These are phyloP conservation scores for Aspergillus cejpii DNA, from an alignment of 2,329 filamentous ascomycete genomes.

Conservation along the genomic window DNA sequence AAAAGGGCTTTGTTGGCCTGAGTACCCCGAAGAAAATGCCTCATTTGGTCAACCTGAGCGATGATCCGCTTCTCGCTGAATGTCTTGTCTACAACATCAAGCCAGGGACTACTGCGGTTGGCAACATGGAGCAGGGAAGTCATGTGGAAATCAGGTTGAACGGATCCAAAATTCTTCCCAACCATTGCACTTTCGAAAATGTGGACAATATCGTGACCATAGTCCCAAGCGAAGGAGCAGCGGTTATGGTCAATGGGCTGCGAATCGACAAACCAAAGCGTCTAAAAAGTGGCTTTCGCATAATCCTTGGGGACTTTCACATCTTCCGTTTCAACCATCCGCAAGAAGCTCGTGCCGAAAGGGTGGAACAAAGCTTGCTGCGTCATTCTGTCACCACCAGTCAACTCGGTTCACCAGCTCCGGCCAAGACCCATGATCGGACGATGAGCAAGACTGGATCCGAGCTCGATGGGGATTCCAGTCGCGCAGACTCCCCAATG, in stretches of 20 bases:
- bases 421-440: conserved; percentile 64
- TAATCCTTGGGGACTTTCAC: conserved; percentile 96
- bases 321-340: conserved; percentile 99
- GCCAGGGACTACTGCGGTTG: conserved; percentile 86
- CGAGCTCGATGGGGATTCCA: conserved; percentile 65
- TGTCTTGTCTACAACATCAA: conserved; percentile 98
- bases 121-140: conserved; percentile 80
- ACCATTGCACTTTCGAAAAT: conserved; percentile 94
- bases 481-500: conserved; percentile 72
- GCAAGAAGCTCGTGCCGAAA: conserved; percentile 86
- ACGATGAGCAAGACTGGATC: conserved; percentile 71
- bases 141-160: conserved; percentile 88
- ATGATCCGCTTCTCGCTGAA: conserved; percentile 85
- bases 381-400: conserved; percentile 68
- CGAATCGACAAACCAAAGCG: conserved; percentile 79
- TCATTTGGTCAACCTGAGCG: conserved; percentile 95
- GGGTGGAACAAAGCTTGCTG: conserved; percentile 78
- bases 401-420: conserved; percentile 59
- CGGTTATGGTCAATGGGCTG: conserved; percentile 95
- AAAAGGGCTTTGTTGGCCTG: conserved; percentile 93
- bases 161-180: conserved; percentile 81
- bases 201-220: conserved; percentile 88
- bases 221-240: conserved; percentile 80
- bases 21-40: conserved; percentile 99
- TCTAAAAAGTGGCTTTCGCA: conserved; percentile 83